These are phyloP conservation scores for Fusarium aywerte DNA, from an alignment of 2,329 filamentous ascomycete species.

Conservation along the genomic window DNA sequence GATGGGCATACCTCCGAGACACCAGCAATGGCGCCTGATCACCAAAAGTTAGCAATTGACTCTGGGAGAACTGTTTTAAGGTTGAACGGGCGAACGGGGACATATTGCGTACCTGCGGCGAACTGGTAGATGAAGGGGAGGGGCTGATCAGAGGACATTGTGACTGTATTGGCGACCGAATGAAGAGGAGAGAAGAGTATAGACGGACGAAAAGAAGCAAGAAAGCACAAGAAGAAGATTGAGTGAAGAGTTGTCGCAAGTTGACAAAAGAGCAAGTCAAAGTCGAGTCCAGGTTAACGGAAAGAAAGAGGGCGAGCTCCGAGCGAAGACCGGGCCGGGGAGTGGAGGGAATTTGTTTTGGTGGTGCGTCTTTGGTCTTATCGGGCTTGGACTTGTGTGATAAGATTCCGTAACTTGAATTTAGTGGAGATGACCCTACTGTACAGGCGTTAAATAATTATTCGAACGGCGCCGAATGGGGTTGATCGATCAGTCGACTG, in stretches of 20 bases:
- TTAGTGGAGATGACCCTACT: not conserved
- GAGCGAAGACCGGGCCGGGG: slow-evolving; percentile 46
- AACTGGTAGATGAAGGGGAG: slow-evolving; percentile 96
- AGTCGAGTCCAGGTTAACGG: slow-evolving; percentile 12
- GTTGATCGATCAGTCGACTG: slow-evolving; percentile 19
- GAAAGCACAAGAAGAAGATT: slow-evolving; percentile 15
- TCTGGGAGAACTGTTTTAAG: not conserved
- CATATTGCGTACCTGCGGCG: slow-evolving; percentile 75
- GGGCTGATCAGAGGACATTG: slow-evolving; percentile 68
- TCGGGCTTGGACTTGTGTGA: slow-evolving; percentile 41
- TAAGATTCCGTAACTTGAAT: slow-evolving; percentile 23
- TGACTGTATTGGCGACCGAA: slow-evolving; percentile 23
- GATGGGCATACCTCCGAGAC: slow-evolving; percentile 84
- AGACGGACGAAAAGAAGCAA: not conserved
- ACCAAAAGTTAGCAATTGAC: slow-evolving; percentile 38
- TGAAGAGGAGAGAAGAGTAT: not conserved
- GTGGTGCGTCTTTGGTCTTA: slow-evolving; percentile 42
- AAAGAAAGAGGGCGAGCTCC: slow-evolving; percentile 42
- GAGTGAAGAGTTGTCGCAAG: slow-evolving; percentile 29
- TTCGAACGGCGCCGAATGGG: slow-evolving; percentile 24
- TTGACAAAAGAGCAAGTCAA: slow-evolving; percentile 12
- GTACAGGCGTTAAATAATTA: slow-evolving; percentile 19
- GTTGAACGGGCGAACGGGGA: slow-evolving; percentile 25
- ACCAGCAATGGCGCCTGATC: slow-evolving; percentile 87
- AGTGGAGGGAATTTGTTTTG: slow-evolving; percentile 46